Evolutionary conservation across 768 basidiomycete species (phyloP).

Genomic region (Suillus variegatus): DNA sequence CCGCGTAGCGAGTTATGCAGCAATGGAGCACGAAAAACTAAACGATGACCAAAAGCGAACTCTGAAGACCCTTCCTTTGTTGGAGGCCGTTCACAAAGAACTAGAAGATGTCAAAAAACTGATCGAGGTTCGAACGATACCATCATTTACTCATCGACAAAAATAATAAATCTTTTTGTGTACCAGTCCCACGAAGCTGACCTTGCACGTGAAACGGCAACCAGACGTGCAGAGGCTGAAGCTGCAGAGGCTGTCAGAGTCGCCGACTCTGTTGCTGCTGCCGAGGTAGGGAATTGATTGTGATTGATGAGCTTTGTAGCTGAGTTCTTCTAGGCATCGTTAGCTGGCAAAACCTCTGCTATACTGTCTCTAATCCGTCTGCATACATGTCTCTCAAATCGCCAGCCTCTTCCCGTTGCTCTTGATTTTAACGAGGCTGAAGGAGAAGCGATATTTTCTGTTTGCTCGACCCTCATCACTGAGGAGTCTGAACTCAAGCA

Average conservation of each 20-base stretch:
- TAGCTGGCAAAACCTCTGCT: slow-evolving; percentile 45
- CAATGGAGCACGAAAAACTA: slow-evolving; percentile 67
- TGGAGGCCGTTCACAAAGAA: slow-evolving; percentile 82
- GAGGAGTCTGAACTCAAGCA: slow-evolving; percentile 53
- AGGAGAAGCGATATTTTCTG: slow-evolving; percentile 52
- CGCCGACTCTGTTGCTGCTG: slow-evolving; percentile 53
- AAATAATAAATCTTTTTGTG: slow-evolving; percentile 3
- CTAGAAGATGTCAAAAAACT: slow-evolving; percentile 82
- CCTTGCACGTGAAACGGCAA: slow-evolving; percentile 52
- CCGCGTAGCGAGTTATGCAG: slow-evolving; percentile 71
- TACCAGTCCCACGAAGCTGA: slow-evolving; percentile 66
- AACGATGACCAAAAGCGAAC: slow-evolving; percentile 86
- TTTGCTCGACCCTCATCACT: slow-evolving; percentile 55
- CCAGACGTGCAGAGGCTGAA: slow-evolving; percentile 57
- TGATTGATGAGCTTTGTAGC: background rate
- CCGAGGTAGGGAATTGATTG: slow-evolving; percentile 48
- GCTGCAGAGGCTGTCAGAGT: slow-evolving; percentile 57
- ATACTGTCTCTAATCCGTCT: slow-evolving; percentile 63
- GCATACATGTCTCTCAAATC: slow-evolving; percentile 48
- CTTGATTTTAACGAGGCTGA: slow-evolving; percentile 54
- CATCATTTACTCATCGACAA: background rate
- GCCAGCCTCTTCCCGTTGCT: slow-evolving; percentile 42
- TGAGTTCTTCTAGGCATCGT: slow-evolving; percentile 40
- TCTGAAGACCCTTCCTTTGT: slow-evolving; percentile 67
- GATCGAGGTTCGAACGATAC: slow-evolving; percentile 63